phyloP scores from a whole-genome alignment of 768 basidiomycete genomes.

The Lactarius trivialis region DNA sequence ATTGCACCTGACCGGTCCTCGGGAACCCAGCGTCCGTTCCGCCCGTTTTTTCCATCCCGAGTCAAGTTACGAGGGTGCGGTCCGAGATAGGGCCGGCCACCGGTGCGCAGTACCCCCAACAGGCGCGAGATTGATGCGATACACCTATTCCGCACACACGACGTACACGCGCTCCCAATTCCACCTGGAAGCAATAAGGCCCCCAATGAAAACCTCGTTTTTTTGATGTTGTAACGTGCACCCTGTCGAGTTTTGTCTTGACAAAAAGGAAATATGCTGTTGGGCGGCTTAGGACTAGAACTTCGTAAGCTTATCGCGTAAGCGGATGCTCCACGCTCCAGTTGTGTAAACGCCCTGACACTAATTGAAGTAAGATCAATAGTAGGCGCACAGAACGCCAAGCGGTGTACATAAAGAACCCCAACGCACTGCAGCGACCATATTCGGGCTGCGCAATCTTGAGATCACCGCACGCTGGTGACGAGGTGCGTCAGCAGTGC shows the following conservation, averaged over 20 bases:
- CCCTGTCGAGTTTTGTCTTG: slow-evolving; percentile 37
- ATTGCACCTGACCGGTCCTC: slow-evolving; percentile 61
- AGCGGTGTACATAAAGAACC: background rate
- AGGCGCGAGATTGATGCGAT: background rate
- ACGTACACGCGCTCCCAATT: slow-evolving; percentile 51
- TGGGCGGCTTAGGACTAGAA: slow-evolving; percentile 33
- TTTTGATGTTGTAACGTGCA: slow-evolving; percentile 45
- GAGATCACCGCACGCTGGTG: slow-evolving; percentile 30
- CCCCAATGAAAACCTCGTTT: slow-evolving; percentile 55
- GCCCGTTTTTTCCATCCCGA: slow-evolving; percentile 42
- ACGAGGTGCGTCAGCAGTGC: too few relatives aligned
- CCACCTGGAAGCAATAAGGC: slow-evolving; percentile 56
- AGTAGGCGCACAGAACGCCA: background rate
- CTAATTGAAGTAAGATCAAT: slow-evolving; percentile 31
- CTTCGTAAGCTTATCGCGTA: background rate
- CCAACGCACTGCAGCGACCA: slow-evolving; percentile 45
- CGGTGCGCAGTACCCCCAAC: slow-evolving; percentile 42
- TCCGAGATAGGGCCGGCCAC: slow-evolving; percentile 57
- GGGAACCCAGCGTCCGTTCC: slow-evolving; percentile 55
- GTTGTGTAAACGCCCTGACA: slow-evolving; percentile 30
- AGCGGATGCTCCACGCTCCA: background rate
- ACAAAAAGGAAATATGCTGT: background rate
- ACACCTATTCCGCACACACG: background rate
- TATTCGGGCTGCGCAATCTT: slow-evolving; percentile 53
- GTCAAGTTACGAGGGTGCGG: slow-evolving; percentile 38